Evolutionary conservation across 345 rosid genomes (phyloP).

Genomic region (Turnera subulata): DNA sequence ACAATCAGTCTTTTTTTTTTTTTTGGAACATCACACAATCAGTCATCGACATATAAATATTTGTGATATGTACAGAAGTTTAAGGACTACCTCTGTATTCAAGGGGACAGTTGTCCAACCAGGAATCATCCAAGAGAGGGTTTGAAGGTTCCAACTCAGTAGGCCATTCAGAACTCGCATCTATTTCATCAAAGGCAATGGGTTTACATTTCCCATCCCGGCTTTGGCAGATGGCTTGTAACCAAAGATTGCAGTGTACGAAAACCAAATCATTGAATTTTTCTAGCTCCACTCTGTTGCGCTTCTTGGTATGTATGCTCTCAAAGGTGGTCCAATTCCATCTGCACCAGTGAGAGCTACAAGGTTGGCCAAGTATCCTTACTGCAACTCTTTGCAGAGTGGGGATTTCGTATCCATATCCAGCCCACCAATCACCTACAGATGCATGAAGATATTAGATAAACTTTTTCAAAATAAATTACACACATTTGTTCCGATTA

Average conservation of each 20-base stretch:
- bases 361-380: slow-evolving; percentile 24
- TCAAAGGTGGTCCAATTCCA: slow-evolving; percentile 30
- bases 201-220: slow-evolving; percentile 39
- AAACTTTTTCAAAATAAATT: too few species aligned
- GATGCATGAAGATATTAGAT: not conserved
- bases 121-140: slow-evolving; percentile 43
- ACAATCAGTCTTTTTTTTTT: too few species aligned
- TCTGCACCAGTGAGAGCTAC: slow-evolving; percentile 29
- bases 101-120: slow-evolving; percentile 39
- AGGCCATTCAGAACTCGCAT: slow-evolving; percentile 52
- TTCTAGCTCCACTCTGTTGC: slow-evolving; percentile 16
- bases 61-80: not conserved
- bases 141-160: slow-evolving; percentile 39
- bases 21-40: too few species aligned
- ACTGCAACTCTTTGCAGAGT: slow-evolving; percentile 24
- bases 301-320: slow-evolving; percentile 15
- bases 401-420: slow-evolving; percentile 30
- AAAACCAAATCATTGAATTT: slow-evolving; percentile 28
- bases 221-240: slow-evolving; percentile 33
- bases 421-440: slow-evolving; percentile 33
- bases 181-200: slow-evolving; percentile 42
- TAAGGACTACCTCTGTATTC: slow-evolving; percentile 37
- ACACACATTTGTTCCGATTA: too few species aligned
- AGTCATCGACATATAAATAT: too few species aligned
- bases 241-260: slow-evolving; percentile 48